A percentile compares a stretch with the other conserved stretches of the same genome.
Evolutionary conservation across 2,329 filamentous ascomycete species (phyloP).

Genomic region (Fusarium bactridioides): DNA sequence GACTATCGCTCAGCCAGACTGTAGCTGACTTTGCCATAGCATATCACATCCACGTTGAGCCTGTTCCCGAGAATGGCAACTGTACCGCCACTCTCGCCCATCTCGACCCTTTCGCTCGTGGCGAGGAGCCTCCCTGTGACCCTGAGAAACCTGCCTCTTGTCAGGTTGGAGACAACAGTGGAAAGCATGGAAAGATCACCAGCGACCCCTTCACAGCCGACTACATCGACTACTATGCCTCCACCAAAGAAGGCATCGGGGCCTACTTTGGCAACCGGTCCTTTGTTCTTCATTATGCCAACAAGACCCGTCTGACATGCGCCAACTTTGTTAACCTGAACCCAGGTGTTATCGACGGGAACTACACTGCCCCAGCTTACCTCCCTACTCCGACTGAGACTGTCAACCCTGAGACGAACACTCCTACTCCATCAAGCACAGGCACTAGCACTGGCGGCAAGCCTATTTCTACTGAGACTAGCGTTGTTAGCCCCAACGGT

Average conservation of each 20-base stretch:
- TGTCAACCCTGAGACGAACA: constrained; percentile 15
- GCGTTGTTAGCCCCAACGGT: constrained; percentile 16
- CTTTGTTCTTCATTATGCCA: constrained; percentile 69
- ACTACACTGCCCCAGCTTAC: constrained; percentile 27
- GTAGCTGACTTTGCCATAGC: constrained; percentile 50
- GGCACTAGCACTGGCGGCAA: not conserved
- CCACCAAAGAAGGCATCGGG: constrained; percentile 57
- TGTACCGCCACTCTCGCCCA: constrained; percentile 74
- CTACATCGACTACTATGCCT: constrained; percentile 67
- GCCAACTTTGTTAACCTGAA: constrained; percentile 62
- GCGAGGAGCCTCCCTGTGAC: constrained; percentile 70
- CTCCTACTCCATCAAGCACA: constrained; percentile 20
- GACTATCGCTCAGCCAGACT: not conserved
- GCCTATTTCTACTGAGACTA: constrained; percentile 21
- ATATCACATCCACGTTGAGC: constrained; percentile 76
- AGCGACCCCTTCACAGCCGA: constrained; percentile 56
- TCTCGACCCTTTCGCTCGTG: constrained; percentile 74
- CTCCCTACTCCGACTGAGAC: constrained; percentile 34
- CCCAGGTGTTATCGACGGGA: constrained; percentile 16
- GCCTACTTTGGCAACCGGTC: constrained; percentile 72
- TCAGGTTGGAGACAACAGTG: constrained; percentile 78
- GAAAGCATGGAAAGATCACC: constrained; percentile 73
- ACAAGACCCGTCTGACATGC: constrained; percentile 70
- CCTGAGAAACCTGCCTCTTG: constrained; percentile 65
- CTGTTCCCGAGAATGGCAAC: constrained; percentile 72